Percentiles rank a stretch among this genome's conserved stretches.
These are phyloP conservation scores for Nicotiana tabacum DNA, from an alignment of 257 asterid species.

Conservation along the genomic window DNA sequence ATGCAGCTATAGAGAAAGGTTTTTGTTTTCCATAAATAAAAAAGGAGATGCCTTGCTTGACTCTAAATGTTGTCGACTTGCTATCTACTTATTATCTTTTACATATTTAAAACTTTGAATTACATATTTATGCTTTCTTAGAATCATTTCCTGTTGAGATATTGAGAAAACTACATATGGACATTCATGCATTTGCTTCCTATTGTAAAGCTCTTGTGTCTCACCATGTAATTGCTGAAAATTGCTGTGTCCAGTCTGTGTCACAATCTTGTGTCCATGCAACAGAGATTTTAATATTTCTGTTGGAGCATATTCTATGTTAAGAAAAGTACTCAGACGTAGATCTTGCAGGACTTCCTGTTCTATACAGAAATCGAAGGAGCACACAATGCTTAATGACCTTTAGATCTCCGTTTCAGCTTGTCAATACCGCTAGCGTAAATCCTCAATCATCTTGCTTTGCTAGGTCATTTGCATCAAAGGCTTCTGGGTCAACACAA, in stretches of 20 bases:
- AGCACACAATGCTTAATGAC: conserved; percentile 25
- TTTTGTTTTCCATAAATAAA: not conserved
- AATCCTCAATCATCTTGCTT: conserved; percentile 28
- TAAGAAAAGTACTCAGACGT: not conserved
- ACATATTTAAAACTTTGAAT: not conserved
- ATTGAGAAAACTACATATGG: not conserved
- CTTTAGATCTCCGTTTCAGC: conserved; percentile 40
- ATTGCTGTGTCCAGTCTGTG: not conserved
- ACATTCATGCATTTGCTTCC: not conserved
- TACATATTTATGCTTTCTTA: not conserved
- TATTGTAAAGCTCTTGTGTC: conserved; percentile 11
- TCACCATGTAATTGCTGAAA: not conserved
- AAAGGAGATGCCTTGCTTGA: conserved; percentile 3
- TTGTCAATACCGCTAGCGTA: conserved; percentile 26
- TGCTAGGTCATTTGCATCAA: conserved; percentile 60
- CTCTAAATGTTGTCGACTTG: not conserved
- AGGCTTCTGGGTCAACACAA: conserved; percentile 45
- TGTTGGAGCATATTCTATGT: not conserved
- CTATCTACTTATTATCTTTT: not conserved
- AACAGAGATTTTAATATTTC: not conserved
- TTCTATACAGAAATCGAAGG: conserved; percentile 26
- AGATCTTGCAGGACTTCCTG: conserved; percentile 44
- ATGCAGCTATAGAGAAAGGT: not conserved
- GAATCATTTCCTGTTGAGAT: not conserved
- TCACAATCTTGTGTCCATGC: not conserved